Conservation (phyloP, 805 yeast species). For the fission yeast (Schizosaccharomyces pombe) region ASM294v3 CU329670.1:1971501-1972000, state of each 20-base stretch:
- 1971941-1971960: constrained; percentile 97
- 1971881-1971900: constrained; percentile 52
- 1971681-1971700: constrained; percentile 28
- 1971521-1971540: constrained; percentile 53
- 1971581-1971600: constrained; percentile 38
- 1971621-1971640: constrained; percentile 47
- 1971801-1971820: constrained; percentile 90
- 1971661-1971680: constrained; percentile 60
- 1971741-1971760: constrained; percentile 70
- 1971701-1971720: constrained; percentile 45
- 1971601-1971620: constrained; percentile 27
- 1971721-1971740: constrained; percentile 42
- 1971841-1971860: constrained; percentile 79
- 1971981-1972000: constrained; percentile 26
- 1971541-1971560: constrained; percentile 36
- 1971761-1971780: constrained; percentile 80
- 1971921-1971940: constrained; percentile 79
- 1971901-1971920: constrained; percentile 75
- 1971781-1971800: constrained; percentile 79
- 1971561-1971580: constrained; percentile 41
- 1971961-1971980: constrained; percentile 36
- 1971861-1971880: constrained; percentile 56
- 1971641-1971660: constrained; percentile 52
- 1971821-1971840: constrained; percentile 85
- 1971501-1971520: constrained; percentile 47